Conservation (phyloP, 208 protist species). For the Phytomonas serpens region DNA sequence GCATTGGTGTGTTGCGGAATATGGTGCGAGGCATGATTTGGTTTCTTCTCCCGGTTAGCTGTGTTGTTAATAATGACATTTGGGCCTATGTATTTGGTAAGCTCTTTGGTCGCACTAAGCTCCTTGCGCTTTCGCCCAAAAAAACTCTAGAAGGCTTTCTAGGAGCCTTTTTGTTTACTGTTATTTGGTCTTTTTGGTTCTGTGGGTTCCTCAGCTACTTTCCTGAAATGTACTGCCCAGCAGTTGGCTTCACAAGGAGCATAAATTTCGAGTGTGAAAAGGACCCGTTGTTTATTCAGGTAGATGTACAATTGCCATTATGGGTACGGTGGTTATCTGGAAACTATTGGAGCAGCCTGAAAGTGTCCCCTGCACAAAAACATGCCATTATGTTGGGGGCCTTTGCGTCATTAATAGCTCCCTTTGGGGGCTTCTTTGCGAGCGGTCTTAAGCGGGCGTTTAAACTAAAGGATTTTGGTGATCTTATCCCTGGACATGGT, state of each 20-base stretch:
- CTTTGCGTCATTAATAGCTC: constrained; percentile 95
- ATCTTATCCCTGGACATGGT: constrained; percentile 97
- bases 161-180: constrained; percentile 85
- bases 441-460: constrained; percentile 97
- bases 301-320: constrained; percentile 38
- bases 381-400: constrained; percentile 93
- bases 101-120: constrained; percentile 77
- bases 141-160: constrained; percentile 91
- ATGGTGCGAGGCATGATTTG: constrained; percentile 90
- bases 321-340: constrained; percentile 49
- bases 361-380: constrained; percentile 77
- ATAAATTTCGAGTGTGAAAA: constrained; percentile 43
- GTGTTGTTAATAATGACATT: constrained; percentile 89
- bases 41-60: constrained; percentile 86
- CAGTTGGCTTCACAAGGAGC: constrained; percentile 50
- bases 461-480: constrained; percentile 97
- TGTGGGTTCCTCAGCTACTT: constrained; percentile 83
- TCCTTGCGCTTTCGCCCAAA: constrained; percentile 86
- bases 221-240: constrained; percentile 83
- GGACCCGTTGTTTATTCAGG: constrained; percentile 67
- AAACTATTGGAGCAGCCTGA: constrained; percentile 30
- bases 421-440: constrained; percentile 98
- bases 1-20: constrained; percentile 55
- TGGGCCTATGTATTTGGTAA: constrained; percentile 89
- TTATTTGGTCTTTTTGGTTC: constrained; percentile 88